These are phyloP conservation scores for Colletotrichum cordylinicola DNA, from an alignment of 2,329 filamentous ascomycete species.

Conservation along the genomic window DNA sequence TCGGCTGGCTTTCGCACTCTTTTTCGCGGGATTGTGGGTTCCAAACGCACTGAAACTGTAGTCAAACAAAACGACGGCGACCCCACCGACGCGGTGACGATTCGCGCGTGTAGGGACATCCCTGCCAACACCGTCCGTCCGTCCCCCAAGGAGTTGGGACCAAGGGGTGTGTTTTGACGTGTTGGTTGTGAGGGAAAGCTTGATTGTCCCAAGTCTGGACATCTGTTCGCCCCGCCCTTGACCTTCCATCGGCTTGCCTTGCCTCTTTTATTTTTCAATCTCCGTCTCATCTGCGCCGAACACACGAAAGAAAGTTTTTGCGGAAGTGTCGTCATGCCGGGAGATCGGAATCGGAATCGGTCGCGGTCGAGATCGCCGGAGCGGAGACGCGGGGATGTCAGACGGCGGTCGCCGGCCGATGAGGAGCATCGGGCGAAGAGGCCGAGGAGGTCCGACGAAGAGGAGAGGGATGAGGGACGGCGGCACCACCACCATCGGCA, in stretches of 20 bases:
- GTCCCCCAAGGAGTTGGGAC: background rate
- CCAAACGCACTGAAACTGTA: conserved; percentile 13
- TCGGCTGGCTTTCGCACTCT: conserved; percentile 1
- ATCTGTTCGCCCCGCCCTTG: background rate
- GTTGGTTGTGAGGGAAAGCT: background rate
- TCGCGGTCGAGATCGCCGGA: conserved; percentile 11
- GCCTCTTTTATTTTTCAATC: background rate
- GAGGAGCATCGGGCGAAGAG: background rate
- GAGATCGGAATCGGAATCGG: conserved; percentile 29
- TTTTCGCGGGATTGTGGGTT: background rate
- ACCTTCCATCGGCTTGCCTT: background rate
- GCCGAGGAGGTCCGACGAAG: background rate
- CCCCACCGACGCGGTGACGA: background rate
- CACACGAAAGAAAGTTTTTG: background rate
- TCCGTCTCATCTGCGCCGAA: background rate
- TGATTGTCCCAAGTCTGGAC: background rate
- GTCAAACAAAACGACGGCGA: conserved; percentile 9
- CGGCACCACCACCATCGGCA: conserved; percentile 12
- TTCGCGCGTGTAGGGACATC: background rate
- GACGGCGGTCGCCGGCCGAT: conserved; percentile 8
- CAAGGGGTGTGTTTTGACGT: background rate
- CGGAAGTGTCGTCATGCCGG: background rate
- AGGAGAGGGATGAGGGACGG: background rate
- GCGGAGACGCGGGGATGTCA: background rate
- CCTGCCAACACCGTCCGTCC: background rate